A percentile compares a stretch with the other conserved stretches of the same genome.
phyloP scores from a whole-genome alignment of 2,329 filamentous ascomycete genomes.

The Diaporthe destruens region DNA sequence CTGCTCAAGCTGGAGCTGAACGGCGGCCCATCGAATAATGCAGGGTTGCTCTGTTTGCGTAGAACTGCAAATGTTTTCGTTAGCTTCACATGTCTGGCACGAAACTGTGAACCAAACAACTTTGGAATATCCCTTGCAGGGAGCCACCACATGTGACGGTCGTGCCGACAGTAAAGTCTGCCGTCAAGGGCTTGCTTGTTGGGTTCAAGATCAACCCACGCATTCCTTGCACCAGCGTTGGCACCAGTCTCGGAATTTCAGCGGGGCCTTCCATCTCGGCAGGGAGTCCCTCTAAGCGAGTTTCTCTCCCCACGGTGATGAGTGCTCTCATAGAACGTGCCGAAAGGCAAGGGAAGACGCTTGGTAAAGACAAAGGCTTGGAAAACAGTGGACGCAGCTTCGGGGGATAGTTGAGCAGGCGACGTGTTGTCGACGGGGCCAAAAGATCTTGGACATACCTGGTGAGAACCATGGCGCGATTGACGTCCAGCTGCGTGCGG shows the following conservation, averaged over 20 bases:
- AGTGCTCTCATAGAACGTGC: not conserved
- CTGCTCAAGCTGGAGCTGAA: conserved; percentile 69
- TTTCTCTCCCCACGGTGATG: not conserved
- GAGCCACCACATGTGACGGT: not conserved
- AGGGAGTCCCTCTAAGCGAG: not conserved
- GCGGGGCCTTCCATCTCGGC: not conserved
- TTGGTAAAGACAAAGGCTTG: conserved; percentile 40
- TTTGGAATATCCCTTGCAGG: not conserved
- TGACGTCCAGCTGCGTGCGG: conserved; percentile 65
- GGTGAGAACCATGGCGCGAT: conserved; percentile 69
- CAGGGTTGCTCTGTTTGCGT: conserved; percentile 59
- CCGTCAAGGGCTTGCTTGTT: not conserved
- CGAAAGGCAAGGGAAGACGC: not conserved
- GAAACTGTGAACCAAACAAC: not conserved
- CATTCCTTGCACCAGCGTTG: not conserved
- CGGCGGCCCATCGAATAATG: conserved; percentile 66
- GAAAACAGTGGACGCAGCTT: not conserved
- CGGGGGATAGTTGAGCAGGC: not conserved
- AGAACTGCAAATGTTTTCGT: conserved; percentile 55
- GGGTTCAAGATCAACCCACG: not conserved
- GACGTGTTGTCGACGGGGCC: not conserved
- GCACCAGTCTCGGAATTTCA: not conserved
- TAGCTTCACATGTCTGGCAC: not conserved
- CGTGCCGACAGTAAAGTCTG: not conserved
- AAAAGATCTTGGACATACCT: conserved; percentile 57